phyloP scores from a whole-genome alignment of 2,329 filamentous ascomycete species.

The Capronia americana region DNA sequence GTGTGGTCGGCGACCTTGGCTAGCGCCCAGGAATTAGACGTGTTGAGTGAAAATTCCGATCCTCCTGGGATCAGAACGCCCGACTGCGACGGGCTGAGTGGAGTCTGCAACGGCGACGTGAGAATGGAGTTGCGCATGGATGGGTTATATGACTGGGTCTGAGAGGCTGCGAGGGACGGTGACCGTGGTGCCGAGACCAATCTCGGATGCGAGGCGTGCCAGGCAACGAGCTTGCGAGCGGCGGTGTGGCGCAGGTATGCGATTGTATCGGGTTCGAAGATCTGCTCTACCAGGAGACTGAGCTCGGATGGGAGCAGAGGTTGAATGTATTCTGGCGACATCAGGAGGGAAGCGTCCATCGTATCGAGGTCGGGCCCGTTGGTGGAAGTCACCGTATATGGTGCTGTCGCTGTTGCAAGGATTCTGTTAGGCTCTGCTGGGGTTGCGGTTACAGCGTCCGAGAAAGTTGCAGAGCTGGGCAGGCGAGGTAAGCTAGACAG shows the following conservation, averaged over 20 bases:
- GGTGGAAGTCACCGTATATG: constrained; percentile 80
- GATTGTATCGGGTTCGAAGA: constrained; percentile 80
- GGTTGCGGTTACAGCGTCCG: not conserved
- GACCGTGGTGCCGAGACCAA: constrained; percentile 39
- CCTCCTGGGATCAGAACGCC: constrained; percentile 41
- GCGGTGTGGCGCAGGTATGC: constrained; percentile 82
- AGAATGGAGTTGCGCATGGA: constrained; percentile 40
- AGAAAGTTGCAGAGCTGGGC: constrained; percentile 22
- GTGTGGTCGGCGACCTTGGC: constrained; percentile 66
- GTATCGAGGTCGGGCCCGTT: constrained; percentile 74
- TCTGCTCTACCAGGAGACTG: constrained; percentile 67
- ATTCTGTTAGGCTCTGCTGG: not conserved
- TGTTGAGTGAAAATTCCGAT: constrained; percentile 41
- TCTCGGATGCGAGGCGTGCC: constrained; percentile 59
- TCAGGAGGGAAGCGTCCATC: constrained; percentile 92
- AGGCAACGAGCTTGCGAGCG: constrained; percentile 79
- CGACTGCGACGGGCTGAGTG: constrained; percentile 39
- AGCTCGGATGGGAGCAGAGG: constrained; percentile 81
- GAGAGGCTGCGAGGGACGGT: constrained; percentile 29
- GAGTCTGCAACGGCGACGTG: constrained; percentile 38
- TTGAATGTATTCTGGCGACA: constrained; percentile 88
- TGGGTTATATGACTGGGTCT: constrained; percentile 17
- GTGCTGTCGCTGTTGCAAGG: constrained; percentile 44
- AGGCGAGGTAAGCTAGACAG: constrained; percentile 31
- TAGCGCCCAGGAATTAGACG: constrained; percentile 61